Evolutionary conservation across 2,329 filamentous ascomycete genomes (phyloP).

Genomic region (Pseudogymnoascus sp.): DNA sequence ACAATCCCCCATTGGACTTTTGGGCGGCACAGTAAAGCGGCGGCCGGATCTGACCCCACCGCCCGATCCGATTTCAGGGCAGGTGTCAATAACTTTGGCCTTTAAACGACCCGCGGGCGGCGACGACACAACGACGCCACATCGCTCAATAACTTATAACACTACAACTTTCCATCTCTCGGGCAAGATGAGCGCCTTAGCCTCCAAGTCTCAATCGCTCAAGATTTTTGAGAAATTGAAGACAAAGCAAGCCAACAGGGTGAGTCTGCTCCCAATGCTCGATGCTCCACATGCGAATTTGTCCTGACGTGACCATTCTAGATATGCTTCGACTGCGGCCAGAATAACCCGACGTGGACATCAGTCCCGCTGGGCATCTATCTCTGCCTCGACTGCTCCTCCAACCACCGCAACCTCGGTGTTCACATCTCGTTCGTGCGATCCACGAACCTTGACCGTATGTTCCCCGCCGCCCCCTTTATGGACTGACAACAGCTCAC

Average conservation of each 20-base stretch:
- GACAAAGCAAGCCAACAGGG: constrained; percentile 90
- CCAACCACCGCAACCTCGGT: constrained; percentile 93
- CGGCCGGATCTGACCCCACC: constrained; percentile 1
- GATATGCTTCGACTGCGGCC: constrained; percentile 97
- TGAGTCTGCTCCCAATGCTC: constrained; percentile 32
- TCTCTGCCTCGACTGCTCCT: constrained; percentile 94
- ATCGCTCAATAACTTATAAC: not conserved
- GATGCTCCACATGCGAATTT: constrained; percentile 14
- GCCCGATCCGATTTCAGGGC: constrained; percentile 8
- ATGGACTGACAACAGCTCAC: constrained; percentile 19
- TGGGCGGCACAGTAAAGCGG: not conserved
- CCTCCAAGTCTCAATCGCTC: constrained; percentile 89
- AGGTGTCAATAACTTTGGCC: constrained; percentile 9
- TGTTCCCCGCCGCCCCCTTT: constrained; percentile 33
- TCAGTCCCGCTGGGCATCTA: constrained; percentile 97
- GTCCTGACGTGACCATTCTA: constrained; percentile 31
- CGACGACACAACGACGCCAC: constrained; percentile 5
- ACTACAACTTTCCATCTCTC: constrained; percentile 16
- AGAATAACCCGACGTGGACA: constrained; percentile 98
- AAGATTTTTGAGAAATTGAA: constrained; percentile 98
- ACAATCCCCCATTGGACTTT: too few species aligned
- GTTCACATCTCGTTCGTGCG: constrained; percentile 99
- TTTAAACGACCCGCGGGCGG: not conserved
- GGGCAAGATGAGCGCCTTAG: constrained; percentile 50
- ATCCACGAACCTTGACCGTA: constrained; percentile 97